Base-by-base conservation (phyloP, 306 rosid genomes). In the Prinsepia uniflora region DNA sequence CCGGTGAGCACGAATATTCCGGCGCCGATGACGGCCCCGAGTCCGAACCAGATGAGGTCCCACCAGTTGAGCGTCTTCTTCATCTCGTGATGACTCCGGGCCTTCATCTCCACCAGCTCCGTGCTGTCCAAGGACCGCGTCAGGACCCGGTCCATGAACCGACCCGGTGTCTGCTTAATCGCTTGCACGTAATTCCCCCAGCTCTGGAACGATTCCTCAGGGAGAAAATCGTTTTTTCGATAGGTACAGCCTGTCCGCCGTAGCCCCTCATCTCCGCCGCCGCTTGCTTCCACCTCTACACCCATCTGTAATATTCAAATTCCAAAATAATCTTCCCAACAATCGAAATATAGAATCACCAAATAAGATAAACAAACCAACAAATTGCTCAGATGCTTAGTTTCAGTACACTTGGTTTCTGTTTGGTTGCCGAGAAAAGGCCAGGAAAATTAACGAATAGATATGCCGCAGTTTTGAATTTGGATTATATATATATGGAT, bases 1-100 rank as follows among this genome's bases (percentile, higher is more conserved):
- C 98, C 98, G 1, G 98, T 93, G 56, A 93, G 89, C 0, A 88
- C 96, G 53, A 93, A 93, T 44, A 90, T 86, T 0, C 97, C 97
- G 56, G 97, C 86, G 39, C 97, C 97, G 6, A 93, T 83, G 20
- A 90, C 98, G 2, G 96, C 84, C 0, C 96, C 96, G 71, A 93
- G 48, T 0, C 98, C 92, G 65, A 90, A 87, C 97, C 98, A 93
- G 50, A 90, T 85, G 5, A 93, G 85, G 65, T 90, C 98, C 98
- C 98, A 90, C 98, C 98, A 93, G 5, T 65, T 87, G 14, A 93
- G 86, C 34, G 82, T 85, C 76, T 85, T 90, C 92, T 90, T 93
- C 98, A 93, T 93, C 71, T 85, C 89, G 67, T 84, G 61, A 15
- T 73, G 70, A 77, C 98, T 93, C 77, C 72, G 79, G 3, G 87